Conservation (phyloP, 1,284 basidiomycete genomes). For the Sphagnurus paluster region DNA sequence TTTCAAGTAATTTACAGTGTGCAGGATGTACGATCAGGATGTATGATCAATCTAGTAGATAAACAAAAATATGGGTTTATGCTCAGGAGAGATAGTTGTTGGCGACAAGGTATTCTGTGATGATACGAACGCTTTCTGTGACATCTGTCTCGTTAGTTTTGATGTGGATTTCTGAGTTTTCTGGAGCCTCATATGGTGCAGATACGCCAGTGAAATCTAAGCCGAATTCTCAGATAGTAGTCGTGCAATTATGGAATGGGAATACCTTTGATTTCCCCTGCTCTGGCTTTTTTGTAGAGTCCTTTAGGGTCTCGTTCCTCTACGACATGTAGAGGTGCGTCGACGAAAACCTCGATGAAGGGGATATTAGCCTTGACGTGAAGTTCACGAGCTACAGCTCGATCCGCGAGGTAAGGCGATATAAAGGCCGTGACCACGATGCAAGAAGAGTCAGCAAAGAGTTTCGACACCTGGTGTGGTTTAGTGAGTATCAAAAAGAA, state of each 20-base stretch:
- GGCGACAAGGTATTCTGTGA: constrained; percentile 79
- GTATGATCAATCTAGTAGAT: constrained; percentile 12
- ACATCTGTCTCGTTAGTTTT: constrained; percentile 84
- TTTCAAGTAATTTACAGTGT: constrained; percentile 7
- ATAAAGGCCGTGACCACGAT: constrained; percentile 96
- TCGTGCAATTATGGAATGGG: too few relatives aligned
- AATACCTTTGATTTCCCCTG: constrained; percentile 93
- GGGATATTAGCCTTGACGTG: constrained; percentile 75
- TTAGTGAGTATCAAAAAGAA: neutral
- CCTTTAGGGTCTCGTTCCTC: constrained; percentile 97
- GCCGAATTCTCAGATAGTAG: too few relatives aligned
- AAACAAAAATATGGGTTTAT: neutral
- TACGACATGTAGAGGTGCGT: constrained; percentile 87
- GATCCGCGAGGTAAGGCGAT: constrained; percentile 93
- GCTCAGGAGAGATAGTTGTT: constrained; percentile 53
- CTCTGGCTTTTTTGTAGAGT: constrained; percentile 94
- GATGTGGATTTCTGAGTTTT: constrained; percentile 89
- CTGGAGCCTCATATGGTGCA: constrained; percentile 94
- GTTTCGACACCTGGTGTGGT: constrained; percentile 77
- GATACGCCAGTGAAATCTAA: constrained; percentile 97
- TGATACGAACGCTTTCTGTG: constrained; percentile 76
- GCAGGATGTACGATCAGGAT: constrained; percentile 11
- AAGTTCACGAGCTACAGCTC: constrained; percentile 80
- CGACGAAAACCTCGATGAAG: constrained; percentile 95
- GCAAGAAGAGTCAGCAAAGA: constrained; percentile 89